A percentile compares a stretch with the other conserved stretches of the same genome.
phyloP scores from a whole-genome alignment of 345 rosid species.

The Dimocarpus longan region DNA sequence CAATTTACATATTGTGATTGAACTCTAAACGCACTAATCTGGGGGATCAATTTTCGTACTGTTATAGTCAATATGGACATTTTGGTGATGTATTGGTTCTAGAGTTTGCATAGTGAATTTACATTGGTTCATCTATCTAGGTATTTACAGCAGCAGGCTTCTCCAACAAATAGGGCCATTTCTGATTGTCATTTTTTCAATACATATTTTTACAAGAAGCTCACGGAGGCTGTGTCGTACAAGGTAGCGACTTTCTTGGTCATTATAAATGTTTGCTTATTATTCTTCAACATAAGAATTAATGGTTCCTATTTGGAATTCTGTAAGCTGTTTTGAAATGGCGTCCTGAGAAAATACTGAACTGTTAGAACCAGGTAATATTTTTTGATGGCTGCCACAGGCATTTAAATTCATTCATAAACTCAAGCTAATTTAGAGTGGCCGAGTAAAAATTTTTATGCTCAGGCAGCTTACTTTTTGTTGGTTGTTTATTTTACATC shows the following conservation, averaged over 20 bases:
- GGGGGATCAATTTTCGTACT: background rate
- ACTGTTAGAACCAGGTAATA: conserved; percentile 6
- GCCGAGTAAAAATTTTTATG: background rate
- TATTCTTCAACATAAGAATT: conserved; percentile 25
- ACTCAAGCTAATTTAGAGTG: background rate
- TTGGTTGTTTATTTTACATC: background rate
- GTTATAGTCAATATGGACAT: background rate
- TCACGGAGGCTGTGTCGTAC: conserved; percentile 64
- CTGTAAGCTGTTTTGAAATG: conserved; percentile 1
- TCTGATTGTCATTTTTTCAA: conserved; percentile 72
- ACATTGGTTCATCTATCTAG: conserved; percentile 42
- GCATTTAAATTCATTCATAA: conserved; percentile 7
- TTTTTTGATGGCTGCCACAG: background rate
- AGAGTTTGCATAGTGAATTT: conserved; percentile 5
- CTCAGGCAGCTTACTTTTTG: background rate
- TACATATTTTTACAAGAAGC: conserved; percentile 89
- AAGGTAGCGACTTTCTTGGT: conserved; percentile 52
- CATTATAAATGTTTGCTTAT: conserved; percentile 1
- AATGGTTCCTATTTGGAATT: conserved; percentile 18
- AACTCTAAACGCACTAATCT: background rate
- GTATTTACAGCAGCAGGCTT: conserved; percentile 62
- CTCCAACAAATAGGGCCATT: conserved; percentile 46
- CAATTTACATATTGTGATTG: background rate
- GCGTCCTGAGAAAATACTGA: conserved; percentile 7
- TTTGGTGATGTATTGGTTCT: background rate